Conservation (phyloP, 2,329 filamentous ascomycete genomes). For the Talaromyces atroroseus region DNA sequence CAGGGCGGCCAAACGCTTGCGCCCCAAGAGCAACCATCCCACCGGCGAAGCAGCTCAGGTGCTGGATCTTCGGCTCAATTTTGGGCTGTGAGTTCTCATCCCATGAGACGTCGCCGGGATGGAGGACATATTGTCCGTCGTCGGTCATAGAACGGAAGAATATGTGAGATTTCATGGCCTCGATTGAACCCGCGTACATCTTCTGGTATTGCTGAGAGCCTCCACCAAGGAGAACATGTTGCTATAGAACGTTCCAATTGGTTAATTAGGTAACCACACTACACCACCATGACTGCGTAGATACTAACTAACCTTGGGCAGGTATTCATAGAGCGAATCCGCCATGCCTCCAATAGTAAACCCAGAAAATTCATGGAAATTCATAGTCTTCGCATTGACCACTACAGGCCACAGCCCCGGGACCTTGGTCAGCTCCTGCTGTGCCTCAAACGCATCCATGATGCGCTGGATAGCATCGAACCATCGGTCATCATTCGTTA, state of each 20-base stretch:
- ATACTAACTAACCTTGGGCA: slow-evolving; percentile 52
- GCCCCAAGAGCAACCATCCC: slow-evolving; percentile 53
- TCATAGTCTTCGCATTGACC: slow-evolving; percentile 24
- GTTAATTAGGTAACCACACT: too few species aligned
- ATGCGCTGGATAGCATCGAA: slow-evolving; percentile 36
- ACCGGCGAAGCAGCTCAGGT: slow-evolving; percentile 51
- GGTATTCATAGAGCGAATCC: slow-evolving; percentile 55
- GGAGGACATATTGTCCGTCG: slow-evolving; percentile 42
- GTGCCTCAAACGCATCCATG: slow-evolving; percentile 26
- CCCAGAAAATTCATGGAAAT: slow-evolving; percentile 24
- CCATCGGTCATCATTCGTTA: slow-evolving; percentile 33
- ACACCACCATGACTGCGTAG: slow-evolving; percentile 11
- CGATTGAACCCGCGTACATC: slow-evolving; percentile 51
- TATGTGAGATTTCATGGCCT: slow-evolving; percentile 40
- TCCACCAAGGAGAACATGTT: slow-evolving; percentile 38
- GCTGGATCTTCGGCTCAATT: slow-evolving; percentile 42
- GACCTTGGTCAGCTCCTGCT: slow-evolving; percentile 31
- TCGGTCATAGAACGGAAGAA: slow-evolving; percentile 48
- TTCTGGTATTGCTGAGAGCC: slow-evolving; percentile 42
- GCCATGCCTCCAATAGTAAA: slow-evolving; percentile 53
- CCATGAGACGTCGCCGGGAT: slow-evolving; percentile 36
- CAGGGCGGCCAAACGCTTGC: slow-evolving; percentile 46
- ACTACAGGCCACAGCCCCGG: slow-evolving; percentile 37
- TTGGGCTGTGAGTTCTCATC: slow-evolving; percentile 11
- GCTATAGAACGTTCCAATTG: too few species aligned